Conservation (phyloP, 768 basidiomycete genomes). For the Suillus sp. region DNA sequence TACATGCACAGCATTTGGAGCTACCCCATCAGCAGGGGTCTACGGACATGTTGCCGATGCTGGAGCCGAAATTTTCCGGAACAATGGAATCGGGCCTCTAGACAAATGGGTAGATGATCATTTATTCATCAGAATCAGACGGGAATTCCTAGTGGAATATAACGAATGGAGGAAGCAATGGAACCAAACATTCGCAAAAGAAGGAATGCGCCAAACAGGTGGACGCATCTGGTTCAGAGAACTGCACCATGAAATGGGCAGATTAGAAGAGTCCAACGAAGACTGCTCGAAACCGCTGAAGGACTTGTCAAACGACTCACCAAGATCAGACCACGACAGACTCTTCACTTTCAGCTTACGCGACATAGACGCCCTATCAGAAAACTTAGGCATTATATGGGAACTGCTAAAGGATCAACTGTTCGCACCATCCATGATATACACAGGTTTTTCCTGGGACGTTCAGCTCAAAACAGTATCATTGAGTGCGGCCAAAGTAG, state of each 20-base stretch:
- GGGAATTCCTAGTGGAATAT: too few species aligned
- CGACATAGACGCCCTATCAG: conserved; percentile 10
- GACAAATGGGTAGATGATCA: too few species aligned
- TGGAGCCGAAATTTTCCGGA: too few species aligned
- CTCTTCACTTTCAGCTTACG: neutral
- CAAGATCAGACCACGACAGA: conserved; percentile 2
- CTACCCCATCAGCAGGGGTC: too few species aligned
- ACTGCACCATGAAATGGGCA: neutral
- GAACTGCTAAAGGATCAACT: neutral
- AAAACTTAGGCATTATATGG: conserved; percentile 11
- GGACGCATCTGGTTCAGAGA: conserved; percentile 13
- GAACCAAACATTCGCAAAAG: neutral
- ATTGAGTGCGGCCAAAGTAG: too few species aligned
- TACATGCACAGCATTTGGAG: too few species aligned
- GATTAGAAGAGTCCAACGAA: conserved; percentile 6
- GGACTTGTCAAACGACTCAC: neutral
- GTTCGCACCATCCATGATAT: neutral
- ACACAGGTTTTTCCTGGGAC: conserved; percentile 26
- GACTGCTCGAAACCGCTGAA: neutral
- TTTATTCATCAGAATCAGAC: too few species aligned
- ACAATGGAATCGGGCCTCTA: too few species aligned
- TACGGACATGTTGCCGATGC: too few species aligned
- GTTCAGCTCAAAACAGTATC: too few species aligned
- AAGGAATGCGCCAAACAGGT: neutral
- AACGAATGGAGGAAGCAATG: conserved; percentile 19